Conservation (phyloP, 179 eudicot species). For the Gypsophila paniculata region DNA sequence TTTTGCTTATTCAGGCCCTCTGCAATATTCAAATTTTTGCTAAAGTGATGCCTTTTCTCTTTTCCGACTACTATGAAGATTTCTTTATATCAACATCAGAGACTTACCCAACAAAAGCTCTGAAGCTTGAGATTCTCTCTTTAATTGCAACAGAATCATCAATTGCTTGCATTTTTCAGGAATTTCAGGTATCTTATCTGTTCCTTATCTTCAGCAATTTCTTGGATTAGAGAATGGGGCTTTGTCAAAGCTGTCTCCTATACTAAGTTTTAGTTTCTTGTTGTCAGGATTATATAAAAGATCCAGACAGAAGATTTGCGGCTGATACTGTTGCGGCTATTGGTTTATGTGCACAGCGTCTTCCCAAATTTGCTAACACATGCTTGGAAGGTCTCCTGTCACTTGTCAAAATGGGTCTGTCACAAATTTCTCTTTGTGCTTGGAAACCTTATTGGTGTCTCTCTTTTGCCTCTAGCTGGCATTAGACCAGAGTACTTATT, state of each 20-base stretch:
- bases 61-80: constrained; percentile 73
- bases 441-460: constrained; percentile 3
- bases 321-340: constrained; percentile 94
- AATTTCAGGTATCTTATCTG: constrained; percentile 67
- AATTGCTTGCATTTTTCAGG: constrained; percentile 64
- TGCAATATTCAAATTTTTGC: constrained; percentile 93
- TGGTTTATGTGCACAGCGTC: constrained; percentile 78
- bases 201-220: background rate
- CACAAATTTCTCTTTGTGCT: constrained; percentile 17
- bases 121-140: constrained; percentile 88
- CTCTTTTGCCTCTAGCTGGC: constrained; percentile 10
- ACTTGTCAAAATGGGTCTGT: constrained; percentile 59
- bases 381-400: constrained; percentile 80
- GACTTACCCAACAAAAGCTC: constrained; percentile 69
- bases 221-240: constrained; percentile 9
- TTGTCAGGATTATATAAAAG: constrained; percentile 85
- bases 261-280: constrained; percentile 16
- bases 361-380: constrained; percentile 52
- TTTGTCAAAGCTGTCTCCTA: background rate
- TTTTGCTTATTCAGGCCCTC: constrained; percentile 56
- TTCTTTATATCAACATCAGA: constrained; percentile 78
- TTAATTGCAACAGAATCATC: constrained; percentile 75
- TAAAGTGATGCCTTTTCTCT: constrained; percentile 83
- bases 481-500: constrained; percentile 16
- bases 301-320: constrained; percentile 90